Percentiles rank a stretch among this genome's conserved stretches.
Evolutionary conservation across 495 filamentous ascomycete genomes (phyloP).

Genomic region (Penicillium paradoxum): DNA sequence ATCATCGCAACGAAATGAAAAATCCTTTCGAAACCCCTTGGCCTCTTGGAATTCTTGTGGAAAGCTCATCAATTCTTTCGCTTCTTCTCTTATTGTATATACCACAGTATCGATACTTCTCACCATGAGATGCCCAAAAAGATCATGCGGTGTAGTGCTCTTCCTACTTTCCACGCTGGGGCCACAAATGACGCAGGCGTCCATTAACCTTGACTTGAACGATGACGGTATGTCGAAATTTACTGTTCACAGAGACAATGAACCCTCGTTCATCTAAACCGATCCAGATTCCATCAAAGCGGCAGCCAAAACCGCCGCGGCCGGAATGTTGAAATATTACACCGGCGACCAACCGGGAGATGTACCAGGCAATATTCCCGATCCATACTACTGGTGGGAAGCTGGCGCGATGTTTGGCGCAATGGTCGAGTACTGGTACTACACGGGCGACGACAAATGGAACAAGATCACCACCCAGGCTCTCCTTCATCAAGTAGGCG

Average conservation of each 20-base stretch:
- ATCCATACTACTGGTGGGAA: constrained; percentile 78
- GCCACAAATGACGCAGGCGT: constrained; percentile 14
- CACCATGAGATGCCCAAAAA: constrained; percentile 1
- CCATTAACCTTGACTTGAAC: constrained; percentile 16
- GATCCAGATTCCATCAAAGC: constrained; percentile 41
- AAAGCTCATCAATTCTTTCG: background rate
- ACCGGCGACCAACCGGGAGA: constrained; percentile 63
- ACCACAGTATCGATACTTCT: background rate
- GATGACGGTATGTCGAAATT: constrained; percentile 31
- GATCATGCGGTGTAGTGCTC: constrained; percentile 2
- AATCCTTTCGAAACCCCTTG: background rate
- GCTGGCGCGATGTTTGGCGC: constrained; percentile 65
- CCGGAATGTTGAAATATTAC: constrained; percentile 52
- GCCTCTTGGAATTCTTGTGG: background rate
- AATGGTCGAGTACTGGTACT: constrained; percentile 73
- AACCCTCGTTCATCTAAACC: background rate
- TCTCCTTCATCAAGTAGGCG: constrained; percentile 61
- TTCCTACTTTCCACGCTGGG: background rate
- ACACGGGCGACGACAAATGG: constrained; percentile 67
- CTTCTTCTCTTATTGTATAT: background rate
- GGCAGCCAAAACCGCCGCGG: constrained; percentile 35
- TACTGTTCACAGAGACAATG: constrained; percentile 13
- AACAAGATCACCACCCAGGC: constrained; percentile 60
- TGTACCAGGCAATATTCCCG: constrained; percentile 61
- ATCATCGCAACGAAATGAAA: background rate